phyloP scores from a whole-genome alignment of 116 monocot species.

The Cymodocea nodosa region DNA sequence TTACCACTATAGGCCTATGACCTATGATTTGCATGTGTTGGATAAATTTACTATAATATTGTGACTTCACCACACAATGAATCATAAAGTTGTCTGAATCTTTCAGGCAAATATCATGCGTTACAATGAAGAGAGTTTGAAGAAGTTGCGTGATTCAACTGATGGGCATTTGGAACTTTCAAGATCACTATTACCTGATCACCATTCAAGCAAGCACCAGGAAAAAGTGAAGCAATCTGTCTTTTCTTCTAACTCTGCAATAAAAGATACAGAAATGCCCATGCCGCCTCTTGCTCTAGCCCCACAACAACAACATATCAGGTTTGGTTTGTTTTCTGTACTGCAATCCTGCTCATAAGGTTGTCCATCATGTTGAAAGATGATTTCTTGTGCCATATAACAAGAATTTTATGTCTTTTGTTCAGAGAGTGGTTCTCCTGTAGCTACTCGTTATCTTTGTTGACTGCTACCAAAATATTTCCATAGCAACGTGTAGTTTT shows the following conservation, averaged over 20 bases:
- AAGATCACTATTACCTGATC: conserved; percentile 21
- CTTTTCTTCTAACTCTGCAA: conserved; percentile 18
- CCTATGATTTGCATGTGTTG: too few species aligned
- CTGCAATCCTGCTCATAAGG: not conserved
- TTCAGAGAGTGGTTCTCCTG: too few species aligned
- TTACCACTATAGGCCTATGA: too few species aligned
- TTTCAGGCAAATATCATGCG: conserved; percentile 64
- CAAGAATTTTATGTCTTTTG: too few species aligned
- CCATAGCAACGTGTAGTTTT: too few species aligned
- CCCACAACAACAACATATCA: conserved; percentile 47
- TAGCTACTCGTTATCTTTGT: too few species aligned
- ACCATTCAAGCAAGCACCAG: conserved; percentile 14
- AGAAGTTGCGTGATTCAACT: conserved; percentile 33
- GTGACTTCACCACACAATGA: too few species aligned
- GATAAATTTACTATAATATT: too few species aligned
- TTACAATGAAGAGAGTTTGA: conserved; percentile 51
- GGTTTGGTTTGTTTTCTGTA: conserved; percentile 32
- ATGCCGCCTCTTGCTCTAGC: conserved; percentile 79
- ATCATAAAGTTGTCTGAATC: not conserved
- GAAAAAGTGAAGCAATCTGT: conserved; percentile 17
- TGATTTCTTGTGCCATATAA: not conserved
- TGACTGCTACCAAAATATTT: too few species aligned
- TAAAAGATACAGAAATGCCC: conserved; percentile 54
- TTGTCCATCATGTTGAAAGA: not conserved
- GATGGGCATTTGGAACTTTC: conserved; percentile 18